A percentile compares a stretch with the other conserved stretches of the same genome.
These are phyloP conservation scores for Naganishia vishniacii DNA, from an alignment of 768 basidiomycete genomes.

Conservation along the genomic window DNA sequence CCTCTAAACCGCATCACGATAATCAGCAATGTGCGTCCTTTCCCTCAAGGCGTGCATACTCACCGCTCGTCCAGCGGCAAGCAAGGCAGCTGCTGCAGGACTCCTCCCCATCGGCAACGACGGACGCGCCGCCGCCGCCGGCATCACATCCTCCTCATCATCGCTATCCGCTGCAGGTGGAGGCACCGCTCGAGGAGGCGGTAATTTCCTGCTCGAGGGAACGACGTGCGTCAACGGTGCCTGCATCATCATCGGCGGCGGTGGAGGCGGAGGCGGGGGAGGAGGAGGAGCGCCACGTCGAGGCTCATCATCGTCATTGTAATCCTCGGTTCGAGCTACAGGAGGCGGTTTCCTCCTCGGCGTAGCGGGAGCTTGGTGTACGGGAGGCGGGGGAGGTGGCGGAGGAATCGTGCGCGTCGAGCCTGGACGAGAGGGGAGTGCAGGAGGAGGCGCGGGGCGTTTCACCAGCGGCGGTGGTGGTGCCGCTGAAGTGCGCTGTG, in stretches of 20 bases:
- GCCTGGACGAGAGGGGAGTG: constrained; percentile 4
- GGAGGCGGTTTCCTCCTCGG: constrained; percentile 8
- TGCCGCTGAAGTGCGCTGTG: not conserved
- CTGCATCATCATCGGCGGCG: not conserved
- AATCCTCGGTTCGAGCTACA: not conserved
- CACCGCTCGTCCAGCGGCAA: constrained; percentile 26
- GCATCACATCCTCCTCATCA: constrained; percentile 35
- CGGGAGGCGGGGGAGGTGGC: not conserved
- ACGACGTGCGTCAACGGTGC: too few relatives aligned
- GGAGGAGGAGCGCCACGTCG: not conserved
- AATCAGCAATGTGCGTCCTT: not conserved
- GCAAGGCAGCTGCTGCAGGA: constrained; percentile 34
- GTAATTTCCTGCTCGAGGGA: constrained; percentile 4
- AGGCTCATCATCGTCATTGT: too few relatives aligned
- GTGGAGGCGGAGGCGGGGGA: constrained; percentile 3
- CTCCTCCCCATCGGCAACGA: constrained; percentile 37
- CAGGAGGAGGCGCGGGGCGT: not conserved
- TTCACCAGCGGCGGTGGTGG: not conserved
- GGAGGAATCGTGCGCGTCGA: not conserved
- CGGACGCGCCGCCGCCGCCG: constrained; percentile 31
- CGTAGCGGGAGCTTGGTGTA: not conserved
- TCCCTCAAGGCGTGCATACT: not conserved
- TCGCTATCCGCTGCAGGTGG: constrained; percentile 32
- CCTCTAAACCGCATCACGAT: not conserved
- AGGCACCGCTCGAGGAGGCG: not conserved